Evolutionary conservation across 208 protist genomes (phyloP).

Genomic region (Wallacemonas sp.): DNA sequence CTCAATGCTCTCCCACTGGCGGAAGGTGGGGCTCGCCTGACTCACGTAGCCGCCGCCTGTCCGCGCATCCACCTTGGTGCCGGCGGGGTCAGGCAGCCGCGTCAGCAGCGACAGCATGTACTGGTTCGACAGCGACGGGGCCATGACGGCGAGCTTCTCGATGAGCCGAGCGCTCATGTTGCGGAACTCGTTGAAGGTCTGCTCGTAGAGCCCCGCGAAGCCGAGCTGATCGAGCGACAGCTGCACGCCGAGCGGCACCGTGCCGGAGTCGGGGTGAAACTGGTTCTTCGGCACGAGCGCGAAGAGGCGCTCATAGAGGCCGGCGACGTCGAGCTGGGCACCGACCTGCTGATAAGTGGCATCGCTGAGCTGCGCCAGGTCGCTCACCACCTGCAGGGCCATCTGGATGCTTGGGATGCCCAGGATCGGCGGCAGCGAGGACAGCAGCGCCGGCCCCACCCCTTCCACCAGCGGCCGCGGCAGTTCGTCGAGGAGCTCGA

Average conservation of each 20-base stretch:
- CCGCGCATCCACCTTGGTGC: constrained; percentile 55
- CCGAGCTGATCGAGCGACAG: constrained; percentile 72
- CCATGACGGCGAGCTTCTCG: constrained; percentile 35
- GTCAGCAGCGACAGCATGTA: constrained; percentile 46
- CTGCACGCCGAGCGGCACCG: constrained; percentile 33
- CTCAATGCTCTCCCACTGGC: constrained; percentile 63
- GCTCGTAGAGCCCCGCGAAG: constrained; percentile 49
- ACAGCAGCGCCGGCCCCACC: constrained; percentile 23
- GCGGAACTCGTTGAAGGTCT: constrained; percentile 67
- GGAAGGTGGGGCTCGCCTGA: constrained; percentile 72
- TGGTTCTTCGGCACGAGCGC: constrained; percentile 57
- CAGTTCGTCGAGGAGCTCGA: constrained; percentile 55
- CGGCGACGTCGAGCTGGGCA: constrained; percentile 23
- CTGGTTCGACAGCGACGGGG: constrained; percentile 53
- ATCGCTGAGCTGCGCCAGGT: constrained; percentile 49
- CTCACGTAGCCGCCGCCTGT: constrained; percentile 69
- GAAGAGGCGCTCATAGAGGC: constrained; percentile 43
- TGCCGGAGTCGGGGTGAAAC: constrained; percentile 56
- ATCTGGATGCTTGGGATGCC: constrained; percentile 70
- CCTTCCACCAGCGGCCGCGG: constrained; percentile 29
- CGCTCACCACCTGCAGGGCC: constrained; percentile 37
- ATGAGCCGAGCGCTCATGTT: constrained; percentile 43
- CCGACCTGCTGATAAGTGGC: constrained; percentile 26
- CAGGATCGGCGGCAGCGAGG: constrained; percentile 43
- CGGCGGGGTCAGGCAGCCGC: constrained; percentile 44